These are phyloP conservation scores for Sicyos baderoa DNA, from an alignment of 306 rosid species.

Conservation along the genomic window DNA sequence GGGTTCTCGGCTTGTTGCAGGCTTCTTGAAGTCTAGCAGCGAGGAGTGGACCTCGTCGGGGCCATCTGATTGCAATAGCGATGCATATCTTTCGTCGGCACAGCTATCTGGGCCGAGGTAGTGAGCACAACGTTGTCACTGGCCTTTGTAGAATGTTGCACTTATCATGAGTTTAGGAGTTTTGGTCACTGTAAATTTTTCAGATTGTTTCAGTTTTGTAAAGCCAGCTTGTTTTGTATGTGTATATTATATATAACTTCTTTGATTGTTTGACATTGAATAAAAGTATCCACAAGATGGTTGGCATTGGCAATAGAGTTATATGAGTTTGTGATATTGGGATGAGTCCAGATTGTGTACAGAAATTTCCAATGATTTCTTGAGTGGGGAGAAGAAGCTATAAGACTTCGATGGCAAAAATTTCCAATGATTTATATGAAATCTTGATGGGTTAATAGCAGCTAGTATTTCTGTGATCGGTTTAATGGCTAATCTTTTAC, in stretches of 20 bases:
- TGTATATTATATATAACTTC: background rate
- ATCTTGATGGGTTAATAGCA: background rate
- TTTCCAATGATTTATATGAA: too few species aligned
- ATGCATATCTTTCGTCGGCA: constrained; percentile 58
- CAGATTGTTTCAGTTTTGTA: constrained; percentile 6
- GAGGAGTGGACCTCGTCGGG: constrained; percentile 63
- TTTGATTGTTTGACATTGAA: background rate
- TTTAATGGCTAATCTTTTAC: too few species aligned
- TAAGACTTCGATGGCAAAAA: background rate
- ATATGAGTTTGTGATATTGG: background rate
- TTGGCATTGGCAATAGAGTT: background rate
- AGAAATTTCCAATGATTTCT: background rate
- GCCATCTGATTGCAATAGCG: constrained; percentile 72
- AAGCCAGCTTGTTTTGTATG: background rate
- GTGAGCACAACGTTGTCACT: constrained; percentile 1
- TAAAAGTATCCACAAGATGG: background rate
- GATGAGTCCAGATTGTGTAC: too few species aligned
- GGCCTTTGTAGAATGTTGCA: constrained; percentile 1
- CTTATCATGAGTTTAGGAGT: background rate
- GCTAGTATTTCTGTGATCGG: too few species aligned
- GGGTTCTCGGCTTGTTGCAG: constrained; percentile 49
- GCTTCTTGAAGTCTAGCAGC: constrained; percentile 40
- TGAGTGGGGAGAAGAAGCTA: background rate
- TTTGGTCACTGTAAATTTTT: background rate
- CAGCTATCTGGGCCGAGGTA: constrained; percentile 85